A percentile compares a stretch with the other conserved stretches of the same genome.
These are phyloP conservation scores for Teratosphaeria zuluensis DNA, from an alignment of 2,329 filamentous ascomycete species.

Conservation along the genomic window DNA sequence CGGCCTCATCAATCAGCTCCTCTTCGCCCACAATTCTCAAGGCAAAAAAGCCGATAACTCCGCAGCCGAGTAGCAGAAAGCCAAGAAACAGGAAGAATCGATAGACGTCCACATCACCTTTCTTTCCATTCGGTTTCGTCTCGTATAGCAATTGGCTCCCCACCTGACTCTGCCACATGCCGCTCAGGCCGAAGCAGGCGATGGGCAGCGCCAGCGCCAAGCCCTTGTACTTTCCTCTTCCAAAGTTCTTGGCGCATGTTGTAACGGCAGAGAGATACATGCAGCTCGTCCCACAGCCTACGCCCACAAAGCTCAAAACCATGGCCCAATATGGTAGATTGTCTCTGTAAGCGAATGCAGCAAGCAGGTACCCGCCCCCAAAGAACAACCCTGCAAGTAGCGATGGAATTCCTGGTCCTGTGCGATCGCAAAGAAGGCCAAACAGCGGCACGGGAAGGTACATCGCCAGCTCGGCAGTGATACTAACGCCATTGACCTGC, in stretches of 20 bases:
- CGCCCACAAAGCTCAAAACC: constrained; percentile 71
- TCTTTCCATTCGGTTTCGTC: constrained; percentile 49
- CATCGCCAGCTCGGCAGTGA: constrained; percentile 75
- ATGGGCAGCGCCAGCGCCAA: constrained; percentile 85
- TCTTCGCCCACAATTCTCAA: constrained; percentile 75
- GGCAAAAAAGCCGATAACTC: constrained; percentile 62
- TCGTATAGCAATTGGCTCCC: constrained; percentile 71
- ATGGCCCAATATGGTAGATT: constrained; percentile 72
- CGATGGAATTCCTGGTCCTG: constrained; percentile 68
- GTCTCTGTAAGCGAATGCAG: constrained; percentile 63
- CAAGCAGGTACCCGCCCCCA: constrained; percentile 70
- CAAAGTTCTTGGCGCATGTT: constrained; percentile 97
- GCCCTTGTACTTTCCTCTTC: constrained; percentile 75
- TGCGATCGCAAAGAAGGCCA: constrained; percentile 84
- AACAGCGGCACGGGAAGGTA: constrained; percentile 87
- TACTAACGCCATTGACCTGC: constrained; percentile 83
- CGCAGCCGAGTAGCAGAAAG: constrained; percentile 58
- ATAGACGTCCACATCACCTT: constrained; percentile 61
- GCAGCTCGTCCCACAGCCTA: constrained; percentile 74
- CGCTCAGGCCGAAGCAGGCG: constrained; percentile 83
- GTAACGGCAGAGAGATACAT: constrained; percentile 91
- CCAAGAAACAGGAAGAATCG: constrained; percentile 81
- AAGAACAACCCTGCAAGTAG: constrained; percentile 65
- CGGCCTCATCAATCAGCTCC: constrained; percentile 78
- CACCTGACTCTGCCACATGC: constrained; percentile 91